Evolutionary conservation across 768 basidiomycete genomes (phyloP).

Genomic region (Amanita molliuscula): DNA sequence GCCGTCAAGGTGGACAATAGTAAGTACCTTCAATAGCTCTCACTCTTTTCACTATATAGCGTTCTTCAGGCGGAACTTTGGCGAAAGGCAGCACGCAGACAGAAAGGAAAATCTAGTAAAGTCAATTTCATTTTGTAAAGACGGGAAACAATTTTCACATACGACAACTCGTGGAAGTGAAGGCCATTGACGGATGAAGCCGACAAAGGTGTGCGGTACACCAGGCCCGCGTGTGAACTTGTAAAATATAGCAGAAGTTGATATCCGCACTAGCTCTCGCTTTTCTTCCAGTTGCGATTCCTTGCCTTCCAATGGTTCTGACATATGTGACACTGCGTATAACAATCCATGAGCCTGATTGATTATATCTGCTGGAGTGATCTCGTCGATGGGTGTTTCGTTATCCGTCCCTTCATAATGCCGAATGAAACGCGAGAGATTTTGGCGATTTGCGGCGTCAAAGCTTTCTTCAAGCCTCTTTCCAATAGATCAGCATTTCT

Average conservation of each 20-base stretch:
- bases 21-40: conserved; percentile 39
- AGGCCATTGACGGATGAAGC: conserved; percentile 60
- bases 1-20: background rate
- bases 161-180: conserved; percentile 56
- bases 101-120: conserved; percentile 48
- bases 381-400: conserved; percentile 8
- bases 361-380: conserved; percentile 8
- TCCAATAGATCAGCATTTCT: conserved; percentile 1
- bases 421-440: conserved; percentile 46
- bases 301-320: conserved; percentile 6
- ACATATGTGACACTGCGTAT: conserved; percentile 10
- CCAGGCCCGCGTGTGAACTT: conserved; percentile 42
- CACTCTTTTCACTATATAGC: conserved; percentile 49
- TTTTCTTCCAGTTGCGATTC: conserved; percentile 12
- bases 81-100: conserved; percentile 42
- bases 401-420: conserved; percentile 14
- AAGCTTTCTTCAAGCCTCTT: conserved; percentile 50
- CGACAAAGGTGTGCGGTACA: conserved; percentile 54
- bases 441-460: conserved; percentile 43
- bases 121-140: background rate
- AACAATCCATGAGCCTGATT: conserved; percentile 3
- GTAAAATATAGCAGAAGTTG: conserved; percentile 48
- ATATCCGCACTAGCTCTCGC: conserved; percentile 27
- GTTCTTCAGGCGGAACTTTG: conserved; percentile 35
- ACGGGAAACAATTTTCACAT: conserved; percentile 13